Evolutionary conservation across 164 flowering plant species (phyloP), one percentile per base, ranked within the genome.

Genomic region (Vitis cinerea): DNA sequence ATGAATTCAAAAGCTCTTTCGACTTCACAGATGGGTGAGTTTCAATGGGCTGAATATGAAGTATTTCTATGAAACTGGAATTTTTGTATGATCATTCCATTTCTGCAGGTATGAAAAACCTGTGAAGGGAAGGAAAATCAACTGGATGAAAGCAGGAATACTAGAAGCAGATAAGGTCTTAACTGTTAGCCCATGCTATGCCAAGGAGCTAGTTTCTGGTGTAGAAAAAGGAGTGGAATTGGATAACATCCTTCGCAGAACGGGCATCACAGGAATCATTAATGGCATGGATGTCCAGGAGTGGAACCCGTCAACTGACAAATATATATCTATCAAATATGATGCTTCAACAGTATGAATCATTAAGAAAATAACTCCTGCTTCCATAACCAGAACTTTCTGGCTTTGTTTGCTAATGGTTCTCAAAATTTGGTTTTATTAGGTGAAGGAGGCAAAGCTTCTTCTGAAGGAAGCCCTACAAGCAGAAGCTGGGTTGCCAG

Each of bases 251-350:
- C 56, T 86, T 54, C 90, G 92, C 8, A 78, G 65, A 67, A 67
- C 77, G 19, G 77, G 79, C 51, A 78, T 88, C 63, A 68, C 56
- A 9, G 98, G 99, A 31, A 95, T 93, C 17, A 79, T 83, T 5
- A 95, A 95, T 76, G 99, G 99, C 31, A 93, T 93, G 96, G 99
- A 95, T 79, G 91, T 82, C 59, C 96, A 92, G 69, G 98, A 93
- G 66, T 95, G 99, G 99, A 86, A 95, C 56, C 93, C 98, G 57
- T 49, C 75, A 2, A 78, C 87, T 0, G 99, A 93, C 76, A 90
- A 91, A 71, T 85, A 86, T 71, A 80, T 85, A 9, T 64, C 61
- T 71, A 71, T 84, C 76, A 81, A 88, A 65, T 95, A 83, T 50
- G 87, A 89, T 78, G 79, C 83, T 10, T 68, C 91, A 57, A 95